Percentiles rank a stretch among this genome's conserved stretches.
Evolutionary conservation across 2,329 filamentous ascomycete genomes (phyloP).

Genomic region (Aspergillus sp.): DNA sequence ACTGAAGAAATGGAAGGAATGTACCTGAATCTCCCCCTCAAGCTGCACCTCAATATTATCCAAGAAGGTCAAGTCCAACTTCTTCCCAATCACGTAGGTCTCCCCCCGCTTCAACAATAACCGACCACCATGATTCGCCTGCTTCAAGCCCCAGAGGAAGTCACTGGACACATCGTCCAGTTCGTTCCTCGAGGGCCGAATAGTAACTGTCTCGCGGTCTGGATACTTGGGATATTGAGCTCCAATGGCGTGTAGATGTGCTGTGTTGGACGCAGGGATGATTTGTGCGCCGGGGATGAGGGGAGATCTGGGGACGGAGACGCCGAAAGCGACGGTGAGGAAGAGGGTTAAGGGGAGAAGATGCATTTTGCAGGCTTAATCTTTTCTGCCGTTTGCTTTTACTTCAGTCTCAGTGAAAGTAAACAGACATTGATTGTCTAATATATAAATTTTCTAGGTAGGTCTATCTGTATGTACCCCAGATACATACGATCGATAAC

Average conservation of each 20-base stretch:
- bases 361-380: too few species aligned
- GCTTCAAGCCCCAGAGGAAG: slow-evolving; percentile 56
- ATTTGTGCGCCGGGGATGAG: slow-evolving; percentile 28
- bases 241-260: slow-evolving; percentile 23
- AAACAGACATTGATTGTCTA: too few species aligned
- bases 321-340: too few species aligned
- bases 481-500: background rate
- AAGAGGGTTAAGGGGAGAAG: too few species aligned
- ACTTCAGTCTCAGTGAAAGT: too few species aligned
- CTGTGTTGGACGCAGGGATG: slow-evolving; percentile 25
- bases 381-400: too few species aligned
- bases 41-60: slow-evolving; percentile 60
- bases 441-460: too few species aligned
- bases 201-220: slow-evolving; percentile 51
- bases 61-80: slow-evolving; percentile 60
- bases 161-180: slow-evolving; percentile 59
- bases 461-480: too few species aligned
- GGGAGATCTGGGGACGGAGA: background rate
- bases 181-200: slow-evolving; percentile 56
- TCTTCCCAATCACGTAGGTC: slow-evolving; percentile 61
- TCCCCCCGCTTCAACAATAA: slow-evolving; percentile 56
- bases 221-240: slow-evolving; percentile 28
- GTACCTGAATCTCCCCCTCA: slow-evolving; percentile 57
- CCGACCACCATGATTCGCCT: slow-evolving; percentile 61
- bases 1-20: background rate